Percentiles rank a stretch among this genome's conserved stretches.
These are phyloP conservation scores for Pseudogymnoascus sp. DNA, from an alignment of 2,329 filamentous ascomycete genomes.

Conservation along the genomic window DNA sequence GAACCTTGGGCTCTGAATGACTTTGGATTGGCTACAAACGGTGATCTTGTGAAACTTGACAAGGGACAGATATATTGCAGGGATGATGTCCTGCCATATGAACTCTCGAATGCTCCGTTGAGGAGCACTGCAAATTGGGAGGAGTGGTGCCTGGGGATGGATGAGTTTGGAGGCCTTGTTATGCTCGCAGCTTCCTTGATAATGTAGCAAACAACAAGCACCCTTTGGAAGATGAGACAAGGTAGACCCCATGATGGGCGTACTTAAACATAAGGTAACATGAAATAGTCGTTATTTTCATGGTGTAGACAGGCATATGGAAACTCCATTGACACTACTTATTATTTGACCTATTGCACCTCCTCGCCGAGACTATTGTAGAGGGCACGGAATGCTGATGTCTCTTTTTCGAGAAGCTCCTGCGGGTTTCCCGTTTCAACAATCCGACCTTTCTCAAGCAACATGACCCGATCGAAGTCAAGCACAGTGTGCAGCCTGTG, in stretches of 20 bases:
- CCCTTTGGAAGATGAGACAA: neutral
- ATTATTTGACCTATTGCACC: neutral
- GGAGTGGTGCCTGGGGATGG: constrained; percentile 39
- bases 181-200: constrained; percentile 36
- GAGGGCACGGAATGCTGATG: constrained; percentile 4
- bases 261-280: neutral
- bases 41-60: constrained; percentile 28
- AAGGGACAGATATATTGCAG: constrained; percentile 21
- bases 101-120: constrained; percentile 13
- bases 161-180: constrained; percentile 36
- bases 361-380: neutral
- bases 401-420: neutral
- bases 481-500: constrained; percentile 37
- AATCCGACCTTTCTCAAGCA: constrained; percentile 48
- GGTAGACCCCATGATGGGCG: neutral
- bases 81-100: constrained; percentile 18
- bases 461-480: constrained; percentile 42
- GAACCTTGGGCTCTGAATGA: constrained; percentile 18
- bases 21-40: constrained; percentile 27
- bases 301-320: neutral
- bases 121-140: constrained; percentile 30
- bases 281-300: neutral
- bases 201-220: constrained; percentile 9
- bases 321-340: neutral
- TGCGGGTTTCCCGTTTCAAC: constrained; percentile 60